Evolutionary conservation across 108 stramenopile genomes (phyloP), one percentile per base, ranked within the genome.

Genomic region (Thalassiosira profunda): DNA sequence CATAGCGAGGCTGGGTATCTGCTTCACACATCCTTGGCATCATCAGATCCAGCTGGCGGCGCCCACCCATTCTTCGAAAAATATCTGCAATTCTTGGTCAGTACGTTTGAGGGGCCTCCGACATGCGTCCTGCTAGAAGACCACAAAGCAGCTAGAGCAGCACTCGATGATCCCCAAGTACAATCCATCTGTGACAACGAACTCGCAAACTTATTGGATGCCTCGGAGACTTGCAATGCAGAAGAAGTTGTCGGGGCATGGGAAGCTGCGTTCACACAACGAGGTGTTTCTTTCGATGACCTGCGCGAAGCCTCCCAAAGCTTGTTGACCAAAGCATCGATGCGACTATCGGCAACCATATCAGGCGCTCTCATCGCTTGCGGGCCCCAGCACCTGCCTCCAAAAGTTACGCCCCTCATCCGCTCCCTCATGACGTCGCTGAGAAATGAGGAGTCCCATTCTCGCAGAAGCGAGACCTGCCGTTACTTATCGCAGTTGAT

Each of bases 401-500:
- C 23, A n/a, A 93, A 90, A 61, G 38, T 90, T 36, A 85, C 87
- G 1, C 85, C 86, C 5, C 26, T 90, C 14, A 82, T 93, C 12
- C 88, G 88, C 15, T 52, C 84, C 1, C 55, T 93, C 30, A 82
- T 93, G 74, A 90, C 92, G 43, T 86, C 86, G 15, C 37, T 93
- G 21, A 84, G 80, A 45, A 93, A 86, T 48, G 92, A 90, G 74
- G 66, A 73, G 12, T 76, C 54, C 14, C 31, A 47, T 34, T 28
- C 14, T 5, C 63, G 81, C 41, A 37, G 34, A 24, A 17, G 7
- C 17, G 67, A 64, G 43, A 72, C 56, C 29, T 67, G 85, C 57
- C 40, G 38, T 3, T 63, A 74, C 41, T 72, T 84, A 42, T 69
- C 67, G 18, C 45, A 56, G n/a, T 45, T 85, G 12, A 41, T 81